These are phyloP conservation scores for Botrytis cinerea DNA, from an alignment of 2,329 filamentous ascomycete genomes.

Conservation along the genomic window DNA sequence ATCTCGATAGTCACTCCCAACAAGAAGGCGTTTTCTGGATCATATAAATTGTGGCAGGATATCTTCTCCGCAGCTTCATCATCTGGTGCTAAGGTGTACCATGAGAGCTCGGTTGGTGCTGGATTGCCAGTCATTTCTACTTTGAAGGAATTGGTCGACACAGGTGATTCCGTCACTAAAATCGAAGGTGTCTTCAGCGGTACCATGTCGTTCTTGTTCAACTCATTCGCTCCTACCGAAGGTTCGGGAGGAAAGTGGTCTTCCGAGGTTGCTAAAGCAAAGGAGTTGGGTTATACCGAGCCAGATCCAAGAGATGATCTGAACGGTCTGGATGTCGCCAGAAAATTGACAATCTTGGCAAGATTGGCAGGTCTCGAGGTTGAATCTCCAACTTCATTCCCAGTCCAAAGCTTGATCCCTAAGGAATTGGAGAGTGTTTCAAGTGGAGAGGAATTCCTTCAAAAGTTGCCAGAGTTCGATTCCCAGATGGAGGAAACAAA, in stretches of 20 bases:
- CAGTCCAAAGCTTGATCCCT: constrained; percentile 91
- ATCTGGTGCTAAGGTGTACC: constrained; percentile 81
- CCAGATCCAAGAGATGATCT: constrained; percentile 84
- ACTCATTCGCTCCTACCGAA: constrained; percentile 84
- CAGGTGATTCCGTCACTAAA: constrained; percentile 85
- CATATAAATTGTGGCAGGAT: constrained; percentile 77
- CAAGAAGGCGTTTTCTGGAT: constrained; percentile 94
- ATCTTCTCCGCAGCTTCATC: constrained; percentile 76
- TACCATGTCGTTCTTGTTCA: constrained; percentile 98
- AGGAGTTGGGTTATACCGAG: constrained; percentile 89
- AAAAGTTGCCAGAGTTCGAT: constrained; percentile 79
- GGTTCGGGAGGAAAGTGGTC: constrained; percentile 82
- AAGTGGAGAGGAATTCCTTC: constrained; percentile 84
- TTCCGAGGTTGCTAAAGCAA: constrained; percentile 87
- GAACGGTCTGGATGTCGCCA: constrained; percentile 87
- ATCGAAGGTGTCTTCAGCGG: constrained; percentile 98
- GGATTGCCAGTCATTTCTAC: constrained; percentile 93
- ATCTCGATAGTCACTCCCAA: constrained; percentile 95
- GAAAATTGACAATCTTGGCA: constrained; percentile 93
- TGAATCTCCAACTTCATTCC: constrained; percentile 83
- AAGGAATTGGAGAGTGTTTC: constrained; percentile 75
- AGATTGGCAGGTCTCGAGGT: constrained; percentile 80
- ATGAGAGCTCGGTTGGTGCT: constrained; percentile 92
- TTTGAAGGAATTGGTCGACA: constrained; percentile 89
- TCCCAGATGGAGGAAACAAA: constrained; percentile 87